phyloP scores from a whole-genome alignment of 352 stramenopile genomes.

The Phytophthora multivora region DNA sequence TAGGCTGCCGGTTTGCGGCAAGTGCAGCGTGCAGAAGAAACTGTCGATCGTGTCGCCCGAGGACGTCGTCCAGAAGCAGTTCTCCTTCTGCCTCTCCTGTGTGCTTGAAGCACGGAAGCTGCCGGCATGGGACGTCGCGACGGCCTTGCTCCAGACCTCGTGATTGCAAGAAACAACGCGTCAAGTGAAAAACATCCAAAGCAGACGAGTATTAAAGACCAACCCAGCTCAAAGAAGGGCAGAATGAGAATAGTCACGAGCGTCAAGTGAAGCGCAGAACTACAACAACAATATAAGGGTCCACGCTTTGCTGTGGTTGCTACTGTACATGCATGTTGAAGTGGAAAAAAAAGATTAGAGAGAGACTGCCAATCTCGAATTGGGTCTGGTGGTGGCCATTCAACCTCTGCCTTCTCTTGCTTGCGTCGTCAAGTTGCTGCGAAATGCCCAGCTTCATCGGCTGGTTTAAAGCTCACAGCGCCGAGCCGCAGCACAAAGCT shows the following conservation, averaged over 20 bases:
- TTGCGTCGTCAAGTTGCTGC: slow-evolving; percentile 28
- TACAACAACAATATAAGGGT: slow-evolving; percentile 22
- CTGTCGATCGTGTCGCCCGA: slow-evolving; percentile 39
- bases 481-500: slow-evolving; percentile 22
- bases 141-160: slow-evolving; percentile 28
- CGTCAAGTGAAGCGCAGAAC: slow-evolving; percentile 4
- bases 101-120: slow-evolving; percentile 48
- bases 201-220: background rate
- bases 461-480: slow-evolving; percentile 4
- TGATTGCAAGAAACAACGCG: slow-evolving; percentile 14
- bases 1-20: slow-evolving; percentile 41
- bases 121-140: slow-evolving; percentile 45
- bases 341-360: background rate
- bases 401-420: slow-evolving; percentile 15
- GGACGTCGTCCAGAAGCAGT: slow-evolving; percentile 44
- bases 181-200: background rate
- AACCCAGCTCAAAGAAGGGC: background rate
- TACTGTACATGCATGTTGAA: slow-evolving; percentile 21
- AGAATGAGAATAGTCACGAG: slow-evolving; percentile 1
- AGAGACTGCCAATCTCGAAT: no score
- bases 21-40: slow-evolving; percentile 54
- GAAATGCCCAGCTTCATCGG: slow-evolving; percentile 4
- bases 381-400: background rate
- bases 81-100: slow-evolving; percentile 62
- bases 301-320: slow-evolving; percentile 9